Percentiles rank a stretch among this genome's conserved stretches.
phyloP scores from a whole-genome alignment of 257 asterid genomes.

The Gentiana dahurica region DNA sequence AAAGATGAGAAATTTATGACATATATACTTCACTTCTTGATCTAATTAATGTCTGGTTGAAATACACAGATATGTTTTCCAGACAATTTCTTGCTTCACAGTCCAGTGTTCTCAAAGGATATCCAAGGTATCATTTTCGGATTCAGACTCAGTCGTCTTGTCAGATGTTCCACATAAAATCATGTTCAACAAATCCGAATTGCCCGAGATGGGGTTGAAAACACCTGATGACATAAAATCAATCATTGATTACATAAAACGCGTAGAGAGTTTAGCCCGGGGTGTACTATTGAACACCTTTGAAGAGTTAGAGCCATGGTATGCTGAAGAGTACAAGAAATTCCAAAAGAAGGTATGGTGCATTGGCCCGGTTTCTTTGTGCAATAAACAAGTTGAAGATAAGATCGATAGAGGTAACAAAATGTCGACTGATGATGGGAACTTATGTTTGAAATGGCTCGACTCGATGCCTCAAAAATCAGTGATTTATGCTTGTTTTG shows the following conservation, averaged over 20 bases:
- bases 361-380: conserved; percentile 42
- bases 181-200: conserved; percentile 26
- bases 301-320: conserved; percentile 47
- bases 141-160: conserved; percentile 16
- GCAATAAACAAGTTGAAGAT: conserved; percentile 18
- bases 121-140: conserved; percentile 7
- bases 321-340: conserved; percentile 19
- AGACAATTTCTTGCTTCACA: conserved; percentile 52
- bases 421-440: conserved; percentile 11
- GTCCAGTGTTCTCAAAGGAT: conserved; percentile 20
- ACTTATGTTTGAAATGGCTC: conserved; percentile 28
- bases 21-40: no score
- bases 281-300: conserved; percentile 40
- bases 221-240: conserved; percentile 5
- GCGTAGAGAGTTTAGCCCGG: conserved; percentile 11
- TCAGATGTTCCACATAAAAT: conserved; percentile 42
- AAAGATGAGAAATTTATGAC: no score
- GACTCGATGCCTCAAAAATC: conserved; percentile 16
- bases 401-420: conserved; percentile 27
- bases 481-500: conserved; percentile 35
- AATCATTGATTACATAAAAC: conserved; percentile 14
- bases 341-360: conserved; percentile 32
- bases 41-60: no score
- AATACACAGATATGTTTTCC: conserved; percentile 22
- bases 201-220: conserved; percentile 14